Evolutionary conservation across 139 green algal genomes (phyloP), one percentile per base, ranked within the genome.

Genomic region (Nannochloris sp.): DNA sequence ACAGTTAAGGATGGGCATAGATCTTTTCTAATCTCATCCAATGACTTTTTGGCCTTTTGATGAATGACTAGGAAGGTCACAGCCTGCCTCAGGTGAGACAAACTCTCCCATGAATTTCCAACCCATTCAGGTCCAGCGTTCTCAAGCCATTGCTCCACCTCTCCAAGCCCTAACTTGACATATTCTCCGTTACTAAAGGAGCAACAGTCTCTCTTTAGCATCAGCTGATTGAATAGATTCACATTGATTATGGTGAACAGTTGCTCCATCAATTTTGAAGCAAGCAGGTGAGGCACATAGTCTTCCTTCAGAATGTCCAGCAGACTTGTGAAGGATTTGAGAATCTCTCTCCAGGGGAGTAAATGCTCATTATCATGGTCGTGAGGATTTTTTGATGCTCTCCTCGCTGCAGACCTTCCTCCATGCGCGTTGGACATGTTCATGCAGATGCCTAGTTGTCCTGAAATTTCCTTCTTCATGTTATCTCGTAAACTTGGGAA

Each of bases 171-270:
- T 6, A 83, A 91, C 81, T 96, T 97, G 23, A 99, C 91, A 75
- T 98, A 97, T 87, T 99, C 93, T 23, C 93, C 93, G 70, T 99
- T 99, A 82, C 73, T 87, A 83, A 99, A 99, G 28, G 87, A 96
- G 85, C 93, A 98, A 92, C 93, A 99, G 79, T 99, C 93, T 13
- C 92, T 86, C 6, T 93, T 83, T 73, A 99, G 86, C 79, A 98
- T 84, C 75, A 99, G 81, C 81, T 95, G 87, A 87, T 99, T 99
- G 85, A 98, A 99, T 12, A 99, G 90, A 79, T 96, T 70, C 66
- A 98, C 93, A 73, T 98, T 98, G 76, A 98, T 83, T 73, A 98
- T 98, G 46, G 73, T 81, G 62, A 97, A 90, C 12, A 95, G 76
- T 82, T 94, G 87, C 63, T 85, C 74, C 66, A 87, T 78, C 40